These are phyloP conservation scores for Schizopora paradoxa DNA, from an alignment of 1,284 basidiomycete species.

Conservation along the genomic window DNA sequence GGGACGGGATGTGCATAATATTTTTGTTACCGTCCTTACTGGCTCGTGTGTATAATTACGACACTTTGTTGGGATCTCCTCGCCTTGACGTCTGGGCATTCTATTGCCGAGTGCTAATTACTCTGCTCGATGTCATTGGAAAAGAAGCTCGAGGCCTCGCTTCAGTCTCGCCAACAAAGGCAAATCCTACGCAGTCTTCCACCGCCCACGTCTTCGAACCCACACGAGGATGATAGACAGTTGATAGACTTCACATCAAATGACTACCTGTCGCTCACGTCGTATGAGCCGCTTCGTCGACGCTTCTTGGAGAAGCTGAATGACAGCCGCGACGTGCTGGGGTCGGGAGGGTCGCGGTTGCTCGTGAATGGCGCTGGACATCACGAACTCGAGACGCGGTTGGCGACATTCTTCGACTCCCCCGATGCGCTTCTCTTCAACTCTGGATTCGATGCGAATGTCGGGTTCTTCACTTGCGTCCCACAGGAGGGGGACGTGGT, in stretches of 20 bases:
- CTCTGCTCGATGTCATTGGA: constrained; percentile 32
- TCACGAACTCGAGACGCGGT: constrained; percentile 60
- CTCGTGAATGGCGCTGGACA: constrained; percentile 79
- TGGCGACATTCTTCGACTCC: constrained; percentile 59
- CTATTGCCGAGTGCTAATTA: too few species aligned
- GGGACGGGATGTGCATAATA: too few species aligned
- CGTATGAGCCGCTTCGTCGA: constrained; percentile 49
- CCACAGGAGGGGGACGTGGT: constrained; percentile 79
- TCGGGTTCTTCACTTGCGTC: constrained; percentile 79
- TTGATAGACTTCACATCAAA: constrained; percentile 84
- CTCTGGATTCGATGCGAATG: constrained; percentile 94
- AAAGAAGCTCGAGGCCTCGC: constrained; percentile 40
- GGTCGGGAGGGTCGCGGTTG: constrained; percentile 86
- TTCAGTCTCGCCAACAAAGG: constrained; percentile 57
- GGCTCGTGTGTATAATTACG: too few species aligned
- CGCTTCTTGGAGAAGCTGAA: constrained; percentile 54
- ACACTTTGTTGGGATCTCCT: too few species aligned
- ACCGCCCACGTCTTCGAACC: constrained; percentile 32
- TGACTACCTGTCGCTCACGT: constrained; percentile 88
- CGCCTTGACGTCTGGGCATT: too few species aligned
- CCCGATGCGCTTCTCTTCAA: constrained; percentile 84
- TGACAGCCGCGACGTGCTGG: constrained; percentile 59
- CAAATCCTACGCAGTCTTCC: constrained; percentile 59
- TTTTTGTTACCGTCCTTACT: too few species aligned
- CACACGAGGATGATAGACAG: constrained; percentile 30